phyloP scores from a whole-genome alignment of 352 stramenopile genomes.

The Thraustochytrium striatum region DNA sequence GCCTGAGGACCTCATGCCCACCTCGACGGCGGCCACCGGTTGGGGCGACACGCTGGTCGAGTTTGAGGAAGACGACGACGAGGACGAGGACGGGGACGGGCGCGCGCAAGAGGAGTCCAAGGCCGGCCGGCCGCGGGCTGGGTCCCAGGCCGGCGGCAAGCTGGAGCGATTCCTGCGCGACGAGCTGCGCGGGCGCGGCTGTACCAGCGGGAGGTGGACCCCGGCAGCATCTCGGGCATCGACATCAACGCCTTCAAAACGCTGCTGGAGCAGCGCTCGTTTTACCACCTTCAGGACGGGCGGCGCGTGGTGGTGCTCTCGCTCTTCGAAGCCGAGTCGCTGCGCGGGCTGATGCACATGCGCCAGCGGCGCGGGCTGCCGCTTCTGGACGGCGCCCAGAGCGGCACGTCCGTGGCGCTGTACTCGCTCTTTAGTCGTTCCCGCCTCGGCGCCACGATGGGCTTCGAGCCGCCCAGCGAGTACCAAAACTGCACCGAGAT shows the following conservation, averaged over 20 bases:
- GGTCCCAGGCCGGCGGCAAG: background rate
- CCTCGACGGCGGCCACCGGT: background rate
- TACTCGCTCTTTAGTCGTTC: constrained; percentile 42
- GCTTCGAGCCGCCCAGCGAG: constrained; percentile 64
- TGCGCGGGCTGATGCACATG: constrained; percentile 89
- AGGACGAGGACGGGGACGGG: background rate
- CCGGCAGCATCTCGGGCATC: constrained; percentile 51
- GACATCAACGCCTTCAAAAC: constrained; percentile 60
- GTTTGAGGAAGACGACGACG: constrained; percentile 64
- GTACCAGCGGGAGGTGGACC: constrained; percentile 30
- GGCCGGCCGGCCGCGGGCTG: background rate
- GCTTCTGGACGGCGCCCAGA: constrained; percentile 10
- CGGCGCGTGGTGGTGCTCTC: constrained; percentile 89
- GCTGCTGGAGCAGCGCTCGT: constrained; percentile 66
- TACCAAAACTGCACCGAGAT: constrained; percentile 73
- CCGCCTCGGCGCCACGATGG: constrained; percentile 35
- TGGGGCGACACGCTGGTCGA: constrained; percentile 60
- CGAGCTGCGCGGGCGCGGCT: background rate
- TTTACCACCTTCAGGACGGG: constrained; percentile 72
- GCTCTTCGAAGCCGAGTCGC: constrained; percentile 91
- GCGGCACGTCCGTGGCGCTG: constrained; percentile 21
- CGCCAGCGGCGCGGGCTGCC: constrained; percentile 55
- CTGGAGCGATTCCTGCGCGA: background rate
- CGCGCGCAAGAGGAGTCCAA: too few relatives aligned
- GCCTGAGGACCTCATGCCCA: constrained; percentile 6